Evolutionary conservation across 2,329 filamentous ascomycete genomes (phyloP), one percentile per base, ranked within the genome.

Genomic region (Fusarium brevicatenulatum): DNA sequence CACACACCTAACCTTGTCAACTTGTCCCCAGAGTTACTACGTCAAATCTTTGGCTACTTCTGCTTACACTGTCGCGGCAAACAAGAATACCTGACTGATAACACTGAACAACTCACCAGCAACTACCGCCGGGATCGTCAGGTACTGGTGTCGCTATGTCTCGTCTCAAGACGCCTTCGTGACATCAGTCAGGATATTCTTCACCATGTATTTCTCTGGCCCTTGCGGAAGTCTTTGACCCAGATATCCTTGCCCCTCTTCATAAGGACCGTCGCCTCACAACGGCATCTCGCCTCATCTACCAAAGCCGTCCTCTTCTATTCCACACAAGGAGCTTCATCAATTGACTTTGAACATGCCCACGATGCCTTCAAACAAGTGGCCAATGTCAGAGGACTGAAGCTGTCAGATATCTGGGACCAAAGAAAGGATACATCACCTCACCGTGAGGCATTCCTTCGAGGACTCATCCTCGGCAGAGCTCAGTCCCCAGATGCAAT

Each of bases 21-120:
- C 47, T 40, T 67, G 9, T 64, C 68, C 9, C 36, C 46, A 16
- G 68, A 74, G 25, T n/a, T 74, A 12, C 37, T 75, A 11, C 19
- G 53, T 21, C 44, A 63, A 16, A 64, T 75, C 25, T 66, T 75
- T 43, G 55, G 55, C 4, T 58, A 66, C 30, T 69, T 71, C n/a
- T 73, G 63, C 46, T 25, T 66, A 13, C 73, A 75, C 52, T 74
- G 68, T 44, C 47, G 47, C 12, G 47, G 55, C 7, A 58, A 55
- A 42, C 34, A 46, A 9, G 67, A 70, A 13, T 67, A 67, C 28
- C 30, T 54, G 11, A 30, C 37, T 4, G 30, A 42, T 15, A 49
- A 36, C n/a, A 30, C 23, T 18, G 57, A 72, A 13, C 50, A 30
- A n/a, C 50, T 54, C 36, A 21, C 10, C 46, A 34, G 16, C 30